Base-by-base conservation (phyloP, 2,329 filamentous ascomycete genomes). In the Calonectria hongkongensis region DNA sequence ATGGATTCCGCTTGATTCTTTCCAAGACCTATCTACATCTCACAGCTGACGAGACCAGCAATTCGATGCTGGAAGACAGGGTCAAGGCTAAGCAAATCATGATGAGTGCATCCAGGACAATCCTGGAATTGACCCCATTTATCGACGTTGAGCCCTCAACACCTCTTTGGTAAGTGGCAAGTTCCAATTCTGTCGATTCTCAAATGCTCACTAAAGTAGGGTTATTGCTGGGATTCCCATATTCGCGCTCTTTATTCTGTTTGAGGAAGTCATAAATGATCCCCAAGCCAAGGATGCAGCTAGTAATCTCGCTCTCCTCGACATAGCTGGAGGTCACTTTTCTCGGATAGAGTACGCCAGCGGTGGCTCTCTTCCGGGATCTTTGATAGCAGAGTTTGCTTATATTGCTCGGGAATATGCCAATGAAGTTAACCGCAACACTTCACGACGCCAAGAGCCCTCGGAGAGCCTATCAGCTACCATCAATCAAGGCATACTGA, bases 321-420 rank as follows among this genome's bases (percentile, higher is more conserved):
- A 79, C 9, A 79, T 79, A 8, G 76, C 77, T 0, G 75, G 76
- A 0, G 76, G 77, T 0, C 74, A 79, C 33, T 79, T 79, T 25
- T 72, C 67, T 3, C 74, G 75, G 12, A 71, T 79, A 12, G 76
- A 79, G 2, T 79, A 76, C 54, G 72, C 68, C 0, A 77, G 71
- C 1, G 74, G 70, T 5, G 77, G 77, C 0, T 73, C 75, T 0
- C 30, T 79, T 0, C 77, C 77, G 0, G 74, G 72, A 0, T 77
- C 76, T 1, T 45, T 79, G 0, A 73, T 79, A 7, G 73, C 75
- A 2, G 77, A 79, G 0, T 79, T 79, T 1, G 71, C 76, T 1
- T 73, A 76, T 1, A 79, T 79, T 9, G 76, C 77, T 0, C 71
- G 76, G 3, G 76, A 79, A 2, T 79, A 79, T 25, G 73, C 77